These are phyloP conservation scores for Ichthyophonus hoferi DNA, from an alignment of 208 protist species.

Conservation along the genomic window DNA sequence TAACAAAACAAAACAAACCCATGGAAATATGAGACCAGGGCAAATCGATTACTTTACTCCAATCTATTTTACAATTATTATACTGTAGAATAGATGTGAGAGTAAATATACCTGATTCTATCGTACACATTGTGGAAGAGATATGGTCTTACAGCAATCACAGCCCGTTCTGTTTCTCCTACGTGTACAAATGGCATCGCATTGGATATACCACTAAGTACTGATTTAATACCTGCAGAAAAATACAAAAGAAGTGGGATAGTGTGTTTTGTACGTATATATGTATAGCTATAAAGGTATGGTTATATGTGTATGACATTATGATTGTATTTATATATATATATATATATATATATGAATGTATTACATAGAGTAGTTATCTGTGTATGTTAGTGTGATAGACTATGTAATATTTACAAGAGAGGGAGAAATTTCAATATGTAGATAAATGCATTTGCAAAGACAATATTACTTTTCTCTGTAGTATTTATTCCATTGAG, in stretches of 20 bases:
- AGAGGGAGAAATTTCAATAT: neutral
- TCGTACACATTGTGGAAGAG: conserved; percentile 59
- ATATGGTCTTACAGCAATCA: conserved; percentile 52
- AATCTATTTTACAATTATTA: no score
- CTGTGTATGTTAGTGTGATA: neutral
- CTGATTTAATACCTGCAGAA: neutral
- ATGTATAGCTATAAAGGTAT: neutral
- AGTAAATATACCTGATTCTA: conserved; percentile 40
- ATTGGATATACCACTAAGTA: neutral
- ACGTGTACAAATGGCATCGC: neutral
- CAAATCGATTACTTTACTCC: no score
- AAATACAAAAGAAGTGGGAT: neutral
- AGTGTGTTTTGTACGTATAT: neutral
- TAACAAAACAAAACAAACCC: no score
- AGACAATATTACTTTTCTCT: neutral
- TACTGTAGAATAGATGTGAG: no score
- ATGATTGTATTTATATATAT: neutral
- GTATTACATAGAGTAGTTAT: neutral
- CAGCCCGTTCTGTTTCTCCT: neutral
- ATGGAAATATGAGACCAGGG: no score
- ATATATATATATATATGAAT: neutral
- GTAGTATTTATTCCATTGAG: neutral
- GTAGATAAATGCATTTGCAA: neutral
- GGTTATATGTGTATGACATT: neutral
- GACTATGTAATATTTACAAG: neutral